Conservation (phyloP, 2,329 filamentous ascomycete species). For the Neocatenulostroma microsporum region DNA sequence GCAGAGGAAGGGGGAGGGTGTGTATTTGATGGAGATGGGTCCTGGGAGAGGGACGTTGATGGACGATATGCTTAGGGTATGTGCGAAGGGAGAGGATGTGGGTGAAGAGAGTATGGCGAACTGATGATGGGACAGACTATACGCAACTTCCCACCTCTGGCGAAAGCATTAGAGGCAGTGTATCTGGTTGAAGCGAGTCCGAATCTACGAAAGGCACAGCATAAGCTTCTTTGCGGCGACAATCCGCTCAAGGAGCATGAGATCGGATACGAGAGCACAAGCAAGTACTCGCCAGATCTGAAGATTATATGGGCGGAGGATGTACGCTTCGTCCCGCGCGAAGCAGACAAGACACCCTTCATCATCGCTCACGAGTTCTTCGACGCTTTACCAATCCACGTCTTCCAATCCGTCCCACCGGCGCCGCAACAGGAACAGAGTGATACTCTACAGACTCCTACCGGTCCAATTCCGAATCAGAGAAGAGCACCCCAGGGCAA, state of each 20-base stretch:
- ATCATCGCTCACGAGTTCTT: constrained; percentile 98
- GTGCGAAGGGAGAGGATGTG: no score
- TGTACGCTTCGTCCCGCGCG: constrained; percentile 67
- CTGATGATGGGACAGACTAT: constrained; percentile 60
- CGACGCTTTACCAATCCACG: constrained; percentile 91
- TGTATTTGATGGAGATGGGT: constrained; percentile 88
- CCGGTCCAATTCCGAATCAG: constrained; percentile 38
- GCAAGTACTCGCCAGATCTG: constrained; percentile 65
- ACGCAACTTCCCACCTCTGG: constrained; percentile 70
- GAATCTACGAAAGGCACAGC: constrained; percentile 68
- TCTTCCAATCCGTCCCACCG: constrained; percentile 66
- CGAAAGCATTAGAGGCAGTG: constrained; percentile 70
- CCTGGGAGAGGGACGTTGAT: constrained; percentile 92
- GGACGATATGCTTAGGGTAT: constrained; percentile 86
- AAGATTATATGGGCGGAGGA: constrained; percentile 84
- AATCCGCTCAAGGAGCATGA: constrained; percentile 61
- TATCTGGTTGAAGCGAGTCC: constrained; percentile 93
- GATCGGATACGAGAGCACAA: constrained; percentile 63
- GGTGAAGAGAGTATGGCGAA: no score
- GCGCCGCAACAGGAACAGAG: constrained; percentile 20
- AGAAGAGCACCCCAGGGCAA: constrained; percentile 30
- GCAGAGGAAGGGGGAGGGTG: constrained; percentile 61
- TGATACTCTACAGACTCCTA: constrained; percentile 39
- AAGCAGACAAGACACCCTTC: constrained; percentile 66
- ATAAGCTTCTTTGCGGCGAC: constrained; percentile 70